phyloP scores from a whole-genome alignment of 2,329 filamentous ascomycete genomes.

The Pseudodiploospora longispora region DNA sequence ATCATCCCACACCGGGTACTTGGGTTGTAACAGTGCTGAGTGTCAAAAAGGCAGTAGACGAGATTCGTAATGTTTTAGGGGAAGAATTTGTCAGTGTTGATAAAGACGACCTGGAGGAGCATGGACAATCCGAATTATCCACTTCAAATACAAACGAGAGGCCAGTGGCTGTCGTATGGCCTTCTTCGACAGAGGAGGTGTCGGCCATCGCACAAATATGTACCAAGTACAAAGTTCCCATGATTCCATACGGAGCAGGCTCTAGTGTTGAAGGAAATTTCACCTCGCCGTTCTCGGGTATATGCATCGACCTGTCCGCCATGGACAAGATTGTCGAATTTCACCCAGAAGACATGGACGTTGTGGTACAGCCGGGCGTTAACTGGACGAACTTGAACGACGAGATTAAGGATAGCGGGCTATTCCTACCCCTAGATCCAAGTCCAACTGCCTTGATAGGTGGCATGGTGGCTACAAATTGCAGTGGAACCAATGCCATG shows the following conservation, averaged over 20 bases:
- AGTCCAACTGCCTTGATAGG: conserved; percentile 52
- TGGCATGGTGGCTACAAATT: conserved; percentile 60
- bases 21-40: not conserved
- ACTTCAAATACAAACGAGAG: conserved; percentile 56
- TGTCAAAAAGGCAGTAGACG: conserved; percentile 10
- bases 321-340: conserved; percentile 61
- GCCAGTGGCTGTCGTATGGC: conserved; percentile 58
- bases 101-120: conserved; percentile 52
- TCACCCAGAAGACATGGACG: conserved; percentile 61
- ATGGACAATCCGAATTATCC: conserved; percentile 66
- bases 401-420: conserved; percentile 49
- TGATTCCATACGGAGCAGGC: conserved; percentile 69
- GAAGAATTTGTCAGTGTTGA: conserved; percentile 56
- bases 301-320: conserved; percentile 60
- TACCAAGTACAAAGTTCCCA: conserved; percentile 54
- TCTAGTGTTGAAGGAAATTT: conserved; percentile 66
- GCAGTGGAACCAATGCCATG: conserved; percentile 52
- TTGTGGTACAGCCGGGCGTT: conserved; percentile 61
- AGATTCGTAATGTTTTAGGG: conserved; percentile 26
- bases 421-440: conserved; percentile 65
- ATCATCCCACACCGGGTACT: too few relatives aligned
- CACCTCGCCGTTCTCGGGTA: conserved; percentile 56
- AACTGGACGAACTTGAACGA: conserved; percentile 62
- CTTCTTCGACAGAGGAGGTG: conserved; percentile 56
- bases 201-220: conserved; percentile 55